Evolutionary conservation across 2,329 filamentous ascomycete genomes (phyloP).

Genomic region (Fusarium austroafricanum): DNA sequence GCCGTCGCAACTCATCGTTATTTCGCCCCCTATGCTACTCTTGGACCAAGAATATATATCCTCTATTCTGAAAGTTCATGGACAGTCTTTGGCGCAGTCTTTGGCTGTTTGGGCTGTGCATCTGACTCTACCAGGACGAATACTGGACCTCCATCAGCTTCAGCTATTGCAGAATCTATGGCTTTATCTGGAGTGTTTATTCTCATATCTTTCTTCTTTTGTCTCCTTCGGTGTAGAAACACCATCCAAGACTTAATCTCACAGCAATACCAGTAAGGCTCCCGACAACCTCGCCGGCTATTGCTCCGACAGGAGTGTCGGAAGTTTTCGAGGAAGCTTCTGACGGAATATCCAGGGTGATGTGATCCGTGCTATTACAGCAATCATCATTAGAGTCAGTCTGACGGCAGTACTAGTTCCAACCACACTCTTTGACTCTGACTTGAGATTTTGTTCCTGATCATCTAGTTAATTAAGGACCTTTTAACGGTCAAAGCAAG

Average conservation of each 20-base stretch:
- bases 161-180: not conserved
- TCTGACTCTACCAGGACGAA: not conserved
- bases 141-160: not conserved
- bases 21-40: no score
- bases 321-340: no score
- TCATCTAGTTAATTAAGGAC: not conserved
- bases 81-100: no score
- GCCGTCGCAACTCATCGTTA: no score
- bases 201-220: not conserved
- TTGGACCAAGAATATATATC: not conserved
- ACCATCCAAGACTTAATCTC: not conserved
- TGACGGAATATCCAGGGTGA: not conserved
- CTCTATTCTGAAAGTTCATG: no score
- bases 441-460: not conserved
- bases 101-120: not conserved
- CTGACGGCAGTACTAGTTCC: not conserved
- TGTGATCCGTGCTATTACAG: not conserved
- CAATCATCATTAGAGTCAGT: fast-evolving
- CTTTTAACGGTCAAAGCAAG: no score
- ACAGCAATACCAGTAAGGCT: not conserved
- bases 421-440: not conserved
- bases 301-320: not conserved
- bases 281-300: not conserved
- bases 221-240: not conserved
- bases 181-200: no score